Conservation (phyloP, 805 yeast genomes). For the Ogataea pilisensis region DNA sequence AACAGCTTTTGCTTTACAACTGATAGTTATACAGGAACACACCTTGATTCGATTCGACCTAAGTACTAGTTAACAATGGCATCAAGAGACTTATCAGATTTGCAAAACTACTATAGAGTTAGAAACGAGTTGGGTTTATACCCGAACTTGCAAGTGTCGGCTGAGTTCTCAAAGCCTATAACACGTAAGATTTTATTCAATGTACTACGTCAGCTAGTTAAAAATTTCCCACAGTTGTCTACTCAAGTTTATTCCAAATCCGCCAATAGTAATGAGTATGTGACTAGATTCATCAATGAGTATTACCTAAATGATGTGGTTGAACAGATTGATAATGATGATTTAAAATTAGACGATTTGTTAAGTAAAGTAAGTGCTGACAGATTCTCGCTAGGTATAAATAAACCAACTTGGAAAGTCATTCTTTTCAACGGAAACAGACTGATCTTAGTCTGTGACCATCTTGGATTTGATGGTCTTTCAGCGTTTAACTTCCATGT, state of each 20-base stretch:
- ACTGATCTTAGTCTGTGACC: slow-evolving; percentile 27
- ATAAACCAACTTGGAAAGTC: slow-evolving; percentile 22
- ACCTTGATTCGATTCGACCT: no score
- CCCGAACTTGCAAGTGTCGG: slow-evolving; percentile 12
- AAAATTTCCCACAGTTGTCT: slow-evolving; percentile 17
- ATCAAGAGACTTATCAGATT: slow-evolving; percentile 3
- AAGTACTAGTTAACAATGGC: not conserved
- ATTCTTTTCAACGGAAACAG: slow-evolving; percentile 11
- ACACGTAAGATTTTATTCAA: slow-evolving; percentile 6
- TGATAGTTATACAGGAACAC: no score
- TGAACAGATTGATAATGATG: slow-evolving; percentile 11
- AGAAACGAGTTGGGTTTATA: slow-evolving; percentile 2
- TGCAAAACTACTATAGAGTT: slow-evolving; percentile 10
- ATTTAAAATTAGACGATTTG: slow-evolving; percentile 2
- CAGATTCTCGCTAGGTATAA: slow-evolving; percentile 2
- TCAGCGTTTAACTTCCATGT: slow-evolving; percentile 29
- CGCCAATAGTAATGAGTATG: not conserved
- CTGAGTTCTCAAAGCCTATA: slow-evolving; percentile 11
- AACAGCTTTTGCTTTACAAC: no score
- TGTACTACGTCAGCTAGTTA: slow-evolving; percentile 12
- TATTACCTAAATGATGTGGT: slow-evolving; percentile 15
- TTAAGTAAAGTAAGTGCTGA: slow-evolving; percentile 3
- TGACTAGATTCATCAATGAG: slow-evolving; percentile 2
- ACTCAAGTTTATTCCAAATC: slow-evolving; percentile 6
- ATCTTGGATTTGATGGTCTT: slow-evolving; percentile 32